A percentile compares a stretch with the other conserved stretches of the same genome.
These are phyloP conservation scores for Lenzites betulinus DNA, from an alignment of 768 basidiomycete species.

Conservation along the genomic window DNA sequence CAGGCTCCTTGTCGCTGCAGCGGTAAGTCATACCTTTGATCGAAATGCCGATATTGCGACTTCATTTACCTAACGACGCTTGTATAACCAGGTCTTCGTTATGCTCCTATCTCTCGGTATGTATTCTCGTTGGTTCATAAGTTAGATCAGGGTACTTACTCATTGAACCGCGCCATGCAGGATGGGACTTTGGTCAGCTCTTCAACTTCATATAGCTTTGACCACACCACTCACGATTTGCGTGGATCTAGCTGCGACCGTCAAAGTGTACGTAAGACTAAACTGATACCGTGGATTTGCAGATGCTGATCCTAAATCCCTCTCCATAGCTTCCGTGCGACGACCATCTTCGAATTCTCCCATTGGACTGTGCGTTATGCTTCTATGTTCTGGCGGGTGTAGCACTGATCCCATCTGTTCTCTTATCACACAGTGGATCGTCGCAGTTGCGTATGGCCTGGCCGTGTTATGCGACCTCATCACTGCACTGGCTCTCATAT, in stretches of 20 bases:
- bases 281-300: neutral
- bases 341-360: neutral
- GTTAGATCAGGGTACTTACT: too few species aligned
- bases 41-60: neutral
- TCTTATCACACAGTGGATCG: neutral
- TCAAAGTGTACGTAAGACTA: neutral
- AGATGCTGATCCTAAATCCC: neutral
- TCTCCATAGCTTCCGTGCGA: neutral
- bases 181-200: neutral
- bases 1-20: neutral
- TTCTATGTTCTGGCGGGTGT: neutral
- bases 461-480: neutral
- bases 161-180: neutral
- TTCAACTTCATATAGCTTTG: too few species aligned
- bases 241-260: neutral
- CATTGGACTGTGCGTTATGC: neutral
- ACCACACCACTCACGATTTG: too few species aligned
- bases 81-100: too few species aligned
- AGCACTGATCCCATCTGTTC: too few species aligned
- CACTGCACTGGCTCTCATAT: neutral
- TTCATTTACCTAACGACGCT: too few species aligned
- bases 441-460: neutral
- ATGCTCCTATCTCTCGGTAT: too few species aligned
- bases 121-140: too few species aligned
- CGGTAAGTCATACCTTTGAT: neutral